Evolutionary conservation across 768 basidiomycete species (phyloP).

Genomic region (Tulasnella sp.): DNA sequence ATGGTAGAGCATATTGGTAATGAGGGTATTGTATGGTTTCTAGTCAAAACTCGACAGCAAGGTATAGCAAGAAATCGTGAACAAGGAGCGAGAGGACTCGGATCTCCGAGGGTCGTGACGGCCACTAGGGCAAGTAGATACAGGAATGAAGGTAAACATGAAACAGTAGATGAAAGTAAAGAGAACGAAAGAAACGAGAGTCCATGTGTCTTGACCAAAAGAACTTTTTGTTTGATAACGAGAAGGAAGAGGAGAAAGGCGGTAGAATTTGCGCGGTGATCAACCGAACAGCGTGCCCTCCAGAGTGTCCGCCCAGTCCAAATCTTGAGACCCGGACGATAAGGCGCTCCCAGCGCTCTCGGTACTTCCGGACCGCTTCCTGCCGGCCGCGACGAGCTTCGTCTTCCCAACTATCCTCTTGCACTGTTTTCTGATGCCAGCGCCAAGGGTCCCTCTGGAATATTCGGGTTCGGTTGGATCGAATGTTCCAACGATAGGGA

Average conservation of each 20-base stretch:
- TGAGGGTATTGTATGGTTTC: background rate
- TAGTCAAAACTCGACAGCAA: background rate
- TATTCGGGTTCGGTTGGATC: background rate
- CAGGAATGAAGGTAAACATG: background rate
- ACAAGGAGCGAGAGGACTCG: background rate
- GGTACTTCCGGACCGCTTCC: background rate
- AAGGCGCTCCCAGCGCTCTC: background rate
- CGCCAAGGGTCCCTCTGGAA: background rate
- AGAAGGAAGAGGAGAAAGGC: background rate
- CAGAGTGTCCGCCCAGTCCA: background rate
- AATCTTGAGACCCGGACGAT: background rate
- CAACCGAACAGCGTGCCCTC: constrained; percentile 8
- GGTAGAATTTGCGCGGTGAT: background rate
- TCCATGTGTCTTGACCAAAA: constrained; percentile 9
- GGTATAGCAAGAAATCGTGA: background rate
- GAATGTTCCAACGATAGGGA: background rate
- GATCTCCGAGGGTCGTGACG: background rate
- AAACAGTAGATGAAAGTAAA: background rate
- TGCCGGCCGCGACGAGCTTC: background rate
- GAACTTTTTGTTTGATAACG: background rate
- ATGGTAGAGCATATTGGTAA: background rate
- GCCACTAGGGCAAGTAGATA: constrained; percentile 6
- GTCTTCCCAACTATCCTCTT: background rate
- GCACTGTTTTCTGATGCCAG: background rate
- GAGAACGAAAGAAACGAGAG: background rate